These are phyloP conservation scores for Cicer arietinum DNA, from an alignment of 306 rosid genomes.

Conservation along the genomic window DNA sequence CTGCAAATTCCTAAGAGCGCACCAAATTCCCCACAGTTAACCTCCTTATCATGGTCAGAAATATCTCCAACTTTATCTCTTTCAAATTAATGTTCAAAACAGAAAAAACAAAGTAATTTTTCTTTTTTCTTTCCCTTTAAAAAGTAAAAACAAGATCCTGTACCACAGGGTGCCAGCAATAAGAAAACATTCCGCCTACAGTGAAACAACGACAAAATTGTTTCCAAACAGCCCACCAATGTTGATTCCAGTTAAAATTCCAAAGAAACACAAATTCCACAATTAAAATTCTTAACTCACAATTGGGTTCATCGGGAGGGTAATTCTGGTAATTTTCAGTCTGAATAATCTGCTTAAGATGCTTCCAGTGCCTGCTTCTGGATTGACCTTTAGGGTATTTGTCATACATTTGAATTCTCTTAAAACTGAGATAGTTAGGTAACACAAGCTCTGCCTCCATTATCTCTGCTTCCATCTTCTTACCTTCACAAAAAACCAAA, in stretches of 20 bases:
- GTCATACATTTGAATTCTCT: slow-evolving; percentile 83
- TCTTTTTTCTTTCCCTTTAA: neutral
- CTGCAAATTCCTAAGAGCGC: too few relatives aligned
- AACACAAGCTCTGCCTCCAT: slow-evolving; percentile 80
- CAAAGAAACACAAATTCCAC: neutral
- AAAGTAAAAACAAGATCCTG: neutral
- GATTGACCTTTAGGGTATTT: slow-evolving; percentile 94
- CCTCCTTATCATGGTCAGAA: neutral
- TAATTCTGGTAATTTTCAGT: slow-evolving; percentile 79
- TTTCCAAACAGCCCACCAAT: slow-evolving; percentile 21
- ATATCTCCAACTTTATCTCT: neutral
- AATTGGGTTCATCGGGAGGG: slow-evolving; percentile 81
- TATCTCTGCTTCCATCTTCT: slow-evolving; percentile 74
- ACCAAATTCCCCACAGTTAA: neutral
- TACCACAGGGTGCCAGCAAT: neutral
- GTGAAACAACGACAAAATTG: neutral
- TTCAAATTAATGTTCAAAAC: slow-evolving; percentile 3
- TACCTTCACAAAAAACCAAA: slow-evolving; percentile 31
- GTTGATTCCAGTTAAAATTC: slow-evolving; percentile 23
- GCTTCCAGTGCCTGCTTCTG: slow-evolving; percentile 93
- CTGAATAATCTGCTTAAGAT: slow-evolving; percentile 94
- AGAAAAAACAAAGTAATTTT: neutral
- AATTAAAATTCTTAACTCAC: slow-evolving; percentile 36
- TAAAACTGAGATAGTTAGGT: slow-evolving; percentile 80
- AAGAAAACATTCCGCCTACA: neutral